These are phyloP conservation scores for Hepatocystis sp. DNA, from an alignment of 169 alveolate genomes.

Conservation along the genomic window DNA sequence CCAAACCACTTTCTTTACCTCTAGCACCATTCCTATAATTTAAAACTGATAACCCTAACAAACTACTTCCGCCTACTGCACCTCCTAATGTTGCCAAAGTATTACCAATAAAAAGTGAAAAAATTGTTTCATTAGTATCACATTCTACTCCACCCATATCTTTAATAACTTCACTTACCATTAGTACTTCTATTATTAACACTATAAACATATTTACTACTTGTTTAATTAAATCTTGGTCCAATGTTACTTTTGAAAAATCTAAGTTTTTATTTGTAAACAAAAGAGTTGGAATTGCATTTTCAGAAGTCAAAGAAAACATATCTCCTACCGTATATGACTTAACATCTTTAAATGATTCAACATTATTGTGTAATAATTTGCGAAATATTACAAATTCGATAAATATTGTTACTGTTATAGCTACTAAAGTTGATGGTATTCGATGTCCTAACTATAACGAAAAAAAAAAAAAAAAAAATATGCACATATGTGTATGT, in stretches of 20 bases:
- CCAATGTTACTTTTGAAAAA: slow-evolving; percentile 71
- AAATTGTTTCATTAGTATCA: slow-evolving; percentile 84
- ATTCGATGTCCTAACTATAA: slow-evolving; percentile 54
- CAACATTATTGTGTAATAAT: slow-evolving; percentile 57
- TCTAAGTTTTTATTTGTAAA: slow-evolving; percentile 66
- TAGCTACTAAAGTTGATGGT: slow-evolving; percentile 84
- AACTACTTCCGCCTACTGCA: slow-evolving; percentile 87
- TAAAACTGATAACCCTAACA: slow-evolving; percentile 87
- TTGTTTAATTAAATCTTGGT: slow-evolving; percentile 77
- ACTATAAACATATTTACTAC: slow-evolving; percentile 78
- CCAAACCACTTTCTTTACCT: slow-evolving; percentile 87
- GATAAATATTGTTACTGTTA: slow-evolving; percentile 79
- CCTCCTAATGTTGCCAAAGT: slow-evolving; percentile 82
- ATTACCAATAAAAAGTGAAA: slow-evolving; percentile 85
- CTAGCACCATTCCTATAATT: slow-evolving; percentile 85
- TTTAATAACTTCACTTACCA: slow-evolving; percentile 86
- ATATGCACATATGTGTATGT: background rate
- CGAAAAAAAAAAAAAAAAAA: background rate
- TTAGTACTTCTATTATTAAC: slow-evolving; percentile 82
- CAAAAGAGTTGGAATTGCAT: slow-evolving; percentile 78
- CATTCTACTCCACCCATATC: slow-evolving; percentile 83
- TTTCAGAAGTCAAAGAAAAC: slow-evolving; percentile 80
- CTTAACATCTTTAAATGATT: slow-evolving; percentile 75
- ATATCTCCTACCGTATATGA: slow-evolving; percentile 84
- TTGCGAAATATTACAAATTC: slow-evolving; percentile 50